Conservation (phyloP, 257 asterid species). For the Solanum pinnatisectum region DNA sequence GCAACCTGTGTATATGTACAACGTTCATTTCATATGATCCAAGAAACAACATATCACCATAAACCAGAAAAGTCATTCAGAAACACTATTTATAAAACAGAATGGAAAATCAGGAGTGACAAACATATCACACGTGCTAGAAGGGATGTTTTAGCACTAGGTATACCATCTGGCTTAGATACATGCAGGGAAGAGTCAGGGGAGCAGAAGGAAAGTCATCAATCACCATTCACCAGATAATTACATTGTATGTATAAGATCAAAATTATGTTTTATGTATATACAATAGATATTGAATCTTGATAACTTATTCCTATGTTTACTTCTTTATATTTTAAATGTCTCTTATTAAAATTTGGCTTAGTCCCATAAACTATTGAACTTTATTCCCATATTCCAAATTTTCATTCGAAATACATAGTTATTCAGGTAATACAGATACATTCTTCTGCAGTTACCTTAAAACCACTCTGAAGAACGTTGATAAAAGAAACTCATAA, state of each 20-base stretch:
- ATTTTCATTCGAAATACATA: background rate
- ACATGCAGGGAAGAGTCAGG: background rate
- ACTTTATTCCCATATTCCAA: background rate
- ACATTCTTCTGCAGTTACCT: background rate
- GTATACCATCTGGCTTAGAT: background rate
- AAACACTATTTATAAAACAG: background rate
- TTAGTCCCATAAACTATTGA: background rate
- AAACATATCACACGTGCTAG: background rate
- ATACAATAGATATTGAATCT: no score
- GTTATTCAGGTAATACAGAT: background rate
- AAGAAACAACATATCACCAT: background rate
- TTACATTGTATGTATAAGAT: background rate
- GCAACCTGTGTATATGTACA: background rate
- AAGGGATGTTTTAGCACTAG: background rate
- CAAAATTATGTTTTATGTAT: background rate
- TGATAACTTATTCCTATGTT: background rate
- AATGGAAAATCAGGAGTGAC: background rate
- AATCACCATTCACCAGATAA: background rate
- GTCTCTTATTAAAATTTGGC: background rate
- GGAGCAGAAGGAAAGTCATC: background rate
- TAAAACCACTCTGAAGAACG: background rate
- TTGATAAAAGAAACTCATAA: background rate
- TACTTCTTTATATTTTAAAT: background rate
- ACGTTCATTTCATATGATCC: background rate
- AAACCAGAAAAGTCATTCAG: background rate